Evolutionary conservation across 768 basidiomycete genomes (phyloP), one percentile per base, ranked within the genome.

Genomic region (Strobilomyces dryophilus): DNA sequence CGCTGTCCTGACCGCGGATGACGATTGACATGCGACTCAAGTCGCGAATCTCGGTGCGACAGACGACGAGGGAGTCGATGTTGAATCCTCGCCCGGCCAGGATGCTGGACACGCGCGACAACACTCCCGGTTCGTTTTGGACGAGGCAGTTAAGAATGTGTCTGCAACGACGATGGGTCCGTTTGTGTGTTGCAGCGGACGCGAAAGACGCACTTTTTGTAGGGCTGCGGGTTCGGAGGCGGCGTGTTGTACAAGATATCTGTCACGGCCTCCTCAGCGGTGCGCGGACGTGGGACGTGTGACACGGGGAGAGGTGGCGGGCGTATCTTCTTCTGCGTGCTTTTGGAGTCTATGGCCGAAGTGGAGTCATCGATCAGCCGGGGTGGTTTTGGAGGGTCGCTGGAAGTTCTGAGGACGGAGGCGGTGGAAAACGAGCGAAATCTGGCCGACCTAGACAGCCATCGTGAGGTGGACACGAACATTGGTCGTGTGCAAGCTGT

Each of bases 21-120:
- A 98, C 94, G 70, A 99, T 92, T 66, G 92, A 97, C 97, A 99
- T 99, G 39, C 97, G 83, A 76, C 88, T 91, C 47, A 98, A 76
- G 76, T 99, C 97, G 52, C 92, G 85, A 57, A 98, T 92, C 73
- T 98, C 97, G 35, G 97, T 99, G 49, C 90, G 83, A 73, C 97
- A 99, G 24, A 99, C 97, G 63, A 99, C 97, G 57, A 99, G 78
- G 5, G 95, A 98, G 73, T 99, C 95, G 69, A 95, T 91, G 76
- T 99, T 99, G 79, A 99, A 97, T 5, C 97, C 97, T 59, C 97
- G 79, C 37, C 92, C 97, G 18, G 97, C 97, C 21, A 99, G 80
- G 64, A 95, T 98, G 50, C 97, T 97, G 7, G 95, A 95, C 4
- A 99, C 94, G 61, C 97, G 88, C 27, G 95, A 97, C 12, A 99